These are phyloP conservation scores for Tolypocladium sp. DNA, from an alignment of 2,329 filamentous ascomycete genomes.

Conservation along the genomic window DNA sequence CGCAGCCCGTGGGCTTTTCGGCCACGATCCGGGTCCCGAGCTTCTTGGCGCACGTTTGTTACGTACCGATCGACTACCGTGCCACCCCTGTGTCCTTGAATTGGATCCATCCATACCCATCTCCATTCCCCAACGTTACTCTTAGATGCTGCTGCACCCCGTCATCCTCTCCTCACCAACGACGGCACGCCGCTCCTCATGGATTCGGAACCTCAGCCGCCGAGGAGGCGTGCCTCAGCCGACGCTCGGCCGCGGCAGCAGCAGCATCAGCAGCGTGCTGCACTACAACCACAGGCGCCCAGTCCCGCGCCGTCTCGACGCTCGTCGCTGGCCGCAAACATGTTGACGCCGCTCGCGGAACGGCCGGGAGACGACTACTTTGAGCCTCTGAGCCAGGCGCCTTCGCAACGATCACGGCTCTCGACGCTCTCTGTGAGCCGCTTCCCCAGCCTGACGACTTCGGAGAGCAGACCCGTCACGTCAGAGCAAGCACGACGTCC, in stretches of 20 bases:
- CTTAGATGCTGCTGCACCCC: neutral
- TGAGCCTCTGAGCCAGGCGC: neutral
- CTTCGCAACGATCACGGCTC: slow-evolving; percentile 1
- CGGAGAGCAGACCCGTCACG: neutral
- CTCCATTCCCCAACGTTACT: neutral
- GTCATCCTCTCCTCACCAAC: neutral
- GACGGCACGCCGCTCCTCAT: neutral
- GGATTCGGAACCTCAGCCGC: neutral
- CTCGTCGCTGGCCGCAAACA: neutral
- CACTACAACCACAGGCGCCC: neutral
- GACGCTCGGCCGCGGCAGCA: neutral
- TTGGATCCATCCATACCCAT: no score
- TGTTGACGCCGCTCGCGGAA: neutral
- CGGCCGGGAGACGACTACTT: neutral
- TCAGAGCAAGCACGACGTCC: slow-evolving; percentile 8
- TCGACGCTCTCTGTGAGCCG: slow-evolving; percentile 3
- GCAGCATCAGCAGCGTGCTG: neutral
- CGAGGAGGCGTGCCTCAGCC: neutral
- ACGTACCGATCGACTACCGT: neutral
- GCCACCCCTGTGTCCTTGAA: neutral
- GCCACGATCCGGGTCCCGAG: no score
- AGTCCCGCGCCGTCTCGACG: neutral
- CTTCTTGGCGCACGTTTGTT: no score
- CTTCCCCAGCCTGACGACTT: neutral
- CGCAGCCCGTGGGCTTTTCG: neutral